Evolutionary conservation across 2,329 filamentous ascomycete genomes (phyloP), one percentile per base, ranked within the genome.

Genomic region (Colletotrichum echinochloae): DNA sequence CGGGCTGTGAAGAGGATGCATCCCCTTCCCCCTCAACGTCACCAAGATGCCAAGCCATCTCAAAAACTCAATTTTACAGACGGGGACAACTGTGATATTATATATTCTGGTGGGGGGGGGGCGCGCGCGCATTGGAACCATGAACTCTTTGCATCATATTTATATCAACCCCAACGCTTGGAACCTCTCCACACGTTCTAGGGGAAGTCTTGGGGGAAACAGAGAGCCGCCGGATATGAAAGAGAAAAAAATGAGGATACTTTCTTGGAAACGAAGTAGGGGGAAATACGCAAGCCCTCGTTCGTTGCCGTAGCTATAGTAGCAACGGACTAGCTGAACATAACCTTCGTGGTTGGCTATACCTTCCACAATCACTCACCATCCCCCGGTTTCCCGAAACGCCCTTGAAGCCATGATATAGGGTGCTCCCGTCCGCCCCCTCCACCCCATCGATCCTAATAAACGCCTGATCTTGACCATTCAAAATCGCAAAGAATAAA

Each of bases 401-500:
- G 61, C 61, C 61, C 61, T 5, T 64, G 14, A 41, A 65, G 62
- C 54, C 44, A 51, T 60, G 62, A 60, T 44, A 30, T 26, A 44
- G 28, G 52, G 61, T 60, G 52, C 2, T 3, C 16, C 20, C n/a
- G n/a, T n/a, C n/a, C n/a, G n/a, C n/a, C 30, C 41, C 54, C 23
- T 12, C n/a, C n/a, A n/a, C n/a, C 23, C 23, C 16, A 48, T 55
- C 59, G 23, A 63, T 54, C 55, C 65, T 60, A 30, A 28, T 60
- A 7, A 70, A 65, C 66, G 62, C 66, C 66, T 60, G n/a, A 23
- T 61, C n/a, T 57, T 35, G 46, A 54, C n/a, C 41, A 54, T 28
- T 49, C 35, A 48, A 44, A 61, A 61, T 11, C 56, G 23, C 33
- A 59, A 41, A 62, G 33, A 65, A 63, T 28, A 46, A 48, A 60